Evolutionary conservation across 495 filamentous ascomycete species (phyloP), one percentile per base, ranked within the genome.

Genomic region (Penicillium desertorum): DNA sequence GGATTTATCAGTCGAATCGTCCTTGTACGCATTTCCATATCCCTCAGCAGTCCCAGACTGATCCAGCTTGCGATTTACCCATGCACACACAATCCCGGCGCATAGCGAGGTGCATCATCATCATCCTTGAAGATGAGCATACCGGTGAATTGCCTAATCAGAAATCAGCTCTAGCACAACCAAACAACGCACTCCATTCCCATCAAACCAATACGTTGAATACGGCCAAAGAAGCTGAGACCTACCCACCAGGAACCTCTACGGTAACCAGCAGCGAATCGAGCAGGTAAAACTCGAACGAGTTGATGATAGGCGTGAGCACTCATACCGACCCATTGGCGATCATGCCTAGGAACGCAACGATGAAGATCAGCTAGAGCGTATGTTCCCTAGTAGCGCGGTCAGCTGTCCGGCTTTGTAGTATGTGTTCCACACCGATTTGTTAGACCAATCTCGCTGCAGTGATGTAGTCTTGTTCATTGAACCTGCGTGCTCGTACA

Each of bases 181-280:
- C 6, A 67, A 39, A 3, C 56, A 66, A 17, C 32, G 16, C 12
- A 54, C 56, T 22, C 49, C 23, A 29, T 20, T 43, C 22, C 41
- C 42, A 10, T 48, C 39, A 30, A 42, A 59, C 14, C 23, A n/a
- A 34, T 66, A 72, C 14, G 68, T 67, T 8, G 75, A 30, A 45
- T 67, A 78, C 1, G 73, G 65, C n/a, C 56, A 51, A 8, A 68
- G 39, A 22, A 76, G 59, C 62, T 71, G 69, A 37, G 69, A 69
- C 10, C 62, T 68, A 25, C 72, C 76, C n/a, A 66, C 70, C 19
- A 70, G 65, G 7, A 68, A 67, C 1, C 77, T 76, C 9, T 64
- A 63, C 3, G 79, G 77, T 71, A 29, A 67, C 64, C 8, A 81
- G 63, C 5, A 80, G 63, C 20, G 77, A 80, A 53, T 79, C 71